A percentile compares a stretch with the other conserved stretches of the same genome.
Evolutionary conservation across 1,284 basidiomycete species (phyloP).

Genomic region (Apiotrichum brassicae): DNA sequence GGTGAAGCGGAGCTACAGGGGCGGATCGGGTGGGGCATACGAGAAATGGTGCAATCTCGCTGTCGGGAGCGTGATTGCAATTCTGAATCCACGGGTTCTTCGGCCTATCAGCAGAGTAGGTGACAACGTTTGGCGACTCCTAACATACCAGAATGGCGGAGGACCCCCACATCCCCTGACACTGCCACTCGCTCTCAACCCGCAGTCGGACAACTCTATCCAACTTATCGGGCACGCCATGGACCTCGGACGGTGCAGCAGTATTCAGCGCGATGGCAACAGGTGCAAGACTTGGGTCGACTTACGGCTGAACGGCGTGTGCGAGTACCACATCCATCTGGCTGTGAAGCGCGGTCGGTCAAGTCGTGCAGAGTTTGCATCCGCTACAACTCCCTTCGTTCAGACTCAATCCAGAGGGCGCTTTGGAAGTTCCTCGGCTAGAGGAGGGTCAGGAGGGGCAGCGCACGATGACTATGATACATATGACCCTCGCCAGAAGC

Average conservation of each 20-base stretch:
- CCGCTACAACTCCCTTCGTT: conserved; percentile 21
- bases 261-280: conserved; percentile 69
- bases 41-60: conserved; percentile 72
- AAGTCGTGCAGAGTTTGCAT: conserved; percentile 66
- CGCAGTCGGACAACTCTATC: conserved; percentile 69
- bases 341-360: conserved; percentile 69
- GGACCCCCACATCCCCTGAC: conserved; percentile 60
- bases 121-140: conserved; percentile 12
- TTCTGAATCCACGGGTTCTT: conserved; percentile 80
- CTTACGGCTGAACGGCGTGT: conserved; percentile 64
- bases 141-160: conserved; percentile 1
- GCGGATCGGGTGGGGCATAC: conserved; percentile 87
- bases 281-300: conserved; percentile 82
- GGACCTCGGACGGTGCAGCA: conserved; percentile 77
- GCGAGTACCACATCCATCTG: conserved; percentile 79
- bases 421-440: conserved; percentile 24
- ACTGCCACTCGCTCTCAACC: conserved; percentile 81
- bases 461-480: conserved; percentile 18
- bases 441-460: conserved; percentile 49
- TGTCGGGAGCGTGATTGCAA: conserved; percentile 80
- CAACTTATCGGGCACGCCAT: conserved; percentile 76
- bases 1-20: conserved; percentile 59
- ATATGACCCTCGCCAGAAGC: conserved; percentile 57
- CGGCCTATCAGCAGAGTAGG: conserved; percentile 73
- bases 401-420: neutral